These are phyloP conservation scores for Botrytis byssoidea DNA, from an alignment of 2,329 filamentous ascomycete species.

Conservation along the genomic window DNA sequence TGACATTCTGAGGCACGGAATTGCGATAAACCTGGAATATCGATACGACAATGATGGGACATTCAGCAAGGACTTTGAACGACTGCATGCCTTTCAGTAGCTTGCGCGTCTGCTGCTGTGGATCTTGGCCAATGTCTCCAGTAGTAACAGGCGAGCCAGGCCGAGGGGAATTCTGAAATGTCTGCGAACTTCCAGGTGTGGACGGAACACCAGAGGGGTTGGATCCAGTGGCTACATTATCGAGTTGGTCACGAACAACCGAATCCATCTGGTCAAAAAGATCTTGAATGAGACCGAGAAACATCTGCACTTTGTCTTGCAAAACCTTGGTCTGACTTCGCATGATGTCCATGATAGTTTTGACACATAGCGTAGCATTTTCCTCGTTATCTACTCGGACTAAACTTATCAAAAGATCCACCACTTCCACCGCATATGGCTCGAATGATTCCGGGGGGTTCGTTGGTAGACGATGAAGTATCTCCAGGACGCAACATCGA, in stretches of 20 bases:
- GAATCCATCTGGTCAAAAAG: constrained; percentile 94
- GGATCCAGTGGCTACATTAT: constrained; percentile 66
- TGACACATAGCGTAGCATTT: constrained; percentile 97
- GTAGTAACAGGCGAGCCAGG: constrained; percentile 87
- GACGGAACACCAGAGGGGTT: constrained; percentile 56
- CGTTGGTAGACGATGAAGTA: constrained; percentile 80
- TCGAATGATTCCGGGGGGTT: constrained; percentile 78
- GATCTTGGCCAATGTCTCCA: constrained; percentile 76
- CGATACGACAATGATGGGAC: constrained; percentile 97
- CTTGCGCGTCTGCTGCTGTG: constrained; percentile 76
- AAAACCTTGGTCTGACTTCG: constrained; percentile 86
- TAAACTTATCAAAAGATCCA: constrained; percentile 84
- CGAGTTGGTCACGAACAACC: constrained; percentile 92
- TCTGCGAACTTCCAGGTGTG: constrained; percentile 63
- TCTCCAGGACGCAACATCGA: constrained; percentile 90
- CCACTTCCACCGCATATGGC: constrained; percentile 81
- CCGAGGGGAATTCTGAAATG: constrained; percentile 76
- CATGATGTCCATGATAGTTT: constrained; percentile 96
- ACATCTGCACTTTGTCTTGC: constrained; percentile 78
- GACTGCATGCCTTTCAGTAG: constrained; percentile 94
- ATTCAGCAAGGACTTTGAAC: constrained; percentile 97
- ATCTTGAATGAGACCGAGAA: constrained; percentile 88
- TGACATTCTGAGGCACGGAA: constrained; percentile 80
- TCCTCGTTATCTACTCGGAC: constrained; percentile 95
- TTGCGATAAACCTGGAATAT: constrained; percentile 90